Evolutionary conservation across 1,284 basidiomycete genomes (phyloP), one percentile per base, ranked within the genome.

Genomic region (Sporisorium scitamineum): DNA sequence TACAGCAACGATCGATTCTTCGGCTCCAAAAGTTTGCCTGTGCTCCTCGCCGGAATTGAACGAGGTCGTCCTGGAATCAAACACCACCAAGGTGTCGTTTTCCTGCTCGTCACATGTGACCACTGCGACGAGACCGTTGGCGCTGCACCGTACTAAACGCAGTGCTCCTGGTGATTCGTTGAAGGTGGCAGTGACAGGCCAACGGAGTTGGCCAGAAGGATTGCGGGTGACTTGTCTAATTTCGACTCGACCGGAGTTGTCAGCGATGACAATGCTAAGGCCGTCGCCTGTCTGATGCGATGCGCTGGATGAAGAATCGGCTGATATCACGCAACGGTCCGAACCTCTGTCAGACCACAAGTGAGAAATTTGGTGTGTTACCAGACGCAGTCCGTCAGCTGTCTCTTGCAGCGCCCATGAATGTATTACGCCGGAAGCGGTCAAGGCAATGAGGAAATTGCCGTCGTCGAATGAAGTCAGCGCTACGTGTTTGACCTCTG

Each of bases 51-150:
- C 95, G 0, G 93, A 93, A 5, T 93, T 91, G 85, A 97, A 97
- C 84, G 95, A 93, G n/a, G 92, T 94, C 83, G 93, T 92, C 67
- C 92, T 92, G 0, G 94, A 95, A 85, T 97, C 94, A 94, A 94
- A 97, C 22, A 97, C 93, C 0, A 93, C 52, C 27, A 75, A 42
- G 14, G 63, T 59, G 22, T 63, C 53, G 14, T 29, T 52, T 18
- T 44, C 52, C 18, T 59, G 45, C 0, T 62, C 47, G n/a, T 59
- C 51, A 22, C 59, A 41, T 5, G 54, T 51, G 4, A 59, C 52
- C 8, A 62, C 47, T 2, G 69, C 69, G 18, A 71, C 29, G 0
- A 71, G 69, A 20, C 69, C 63, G 16, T 55, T 42, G 13, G 39
- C 22, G 27, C 34, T 65, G 59, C 51, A 55, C 20, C 51, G 51